phyloP scores from a whole-genome alignment of 768 basidiomycete genomes.

The Grammothele lineata region DNA sequence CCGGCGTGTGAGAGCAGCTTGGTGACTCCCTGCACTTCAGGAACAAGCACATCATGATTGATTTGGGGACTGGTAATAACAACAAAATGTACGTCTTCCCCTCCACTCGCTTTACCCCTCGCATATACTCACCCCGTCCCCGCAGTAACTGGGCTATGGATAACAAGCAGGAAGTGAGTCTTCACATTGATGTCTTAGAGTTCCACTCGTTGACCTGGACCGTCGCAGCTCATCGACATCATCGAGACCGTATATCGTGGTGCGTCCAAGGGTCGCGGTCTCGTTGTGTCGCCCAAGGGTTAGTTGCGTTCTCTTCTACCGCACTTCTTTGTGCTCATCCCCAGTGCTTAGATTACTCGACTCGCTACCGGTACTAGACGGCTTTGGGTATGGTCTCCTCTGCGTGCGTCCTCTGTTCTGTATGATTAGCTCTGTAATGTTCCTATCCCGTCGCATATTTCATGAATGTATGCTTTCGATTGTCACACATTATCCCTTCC shows the following conservation, averaged over 20 bases:
- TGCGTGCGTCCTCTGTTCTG: conserved; percentile 3
- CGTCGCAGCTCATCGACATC: conserved; percentile 84
- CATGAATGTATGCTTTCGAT: not conserved
- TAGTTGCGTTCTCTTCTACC: conserved; percentile 32
- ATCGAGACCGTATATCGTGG: conserved; percentile 98
- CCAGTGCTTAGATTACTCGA: conserved; percentile 62
- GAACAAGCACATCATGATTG: conserved; percentile 99
- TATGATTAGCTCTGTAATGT: conserved; percentile 5
- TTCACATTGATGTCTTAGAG: not conserved
- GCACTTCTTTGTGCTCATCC: not conserved
- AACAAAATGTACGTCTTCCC: conserved; percentile 94
- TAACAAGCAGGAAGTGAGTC: conserved; percentile 90
- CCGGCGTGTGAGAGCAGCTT: not conserved
- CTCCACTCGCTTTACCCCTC: not conserved
- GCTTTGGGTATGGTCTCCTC: conserved; percentile 10
- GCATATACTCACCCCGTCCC: not conserved
- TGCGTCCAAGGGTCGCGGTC: conserved; percentile 95
- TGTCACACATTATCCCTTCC: too few relatives aligned
- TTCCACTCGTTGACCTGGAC: not conserved
- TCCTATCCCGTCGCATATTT: too few relatives aligned
- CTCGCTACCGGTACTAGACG: conserved; percentile 78
- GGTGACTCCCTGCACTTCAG: conserved; percentile 37
- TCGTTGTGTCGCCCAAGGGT: conserved; percentile 97
- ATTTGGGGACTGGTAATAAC: conserved; percentile 98
- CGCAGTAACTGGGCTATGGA: conserved; percentile 97